These are phyloP conservation scores for Suhomyces kilbournensis DNA, from an alignment of 805 yeast genomes.

Conservation along the genomic window DNA sequence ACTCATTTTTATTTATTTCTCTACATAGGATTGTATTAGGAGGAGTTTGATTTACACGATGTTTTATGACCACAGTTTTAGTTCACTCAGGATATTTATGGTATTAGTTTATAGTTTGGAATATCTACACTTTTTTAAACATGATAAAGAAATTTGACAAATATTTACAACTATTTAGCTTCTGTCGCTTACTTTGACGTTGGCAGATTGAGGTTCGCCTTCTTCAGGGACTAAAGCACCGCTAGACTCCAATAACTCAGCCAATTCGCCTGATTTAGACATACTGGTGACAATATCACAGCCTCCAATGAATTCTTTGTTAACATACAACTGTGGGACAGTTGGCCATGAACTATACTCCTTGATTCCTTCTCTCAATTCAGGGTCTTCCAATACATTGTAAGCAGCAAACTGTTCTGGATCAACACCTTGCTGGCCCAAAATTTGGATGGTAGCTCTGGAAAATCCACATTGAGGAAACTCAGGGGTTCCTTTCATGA, in stretches of 20 bases:
- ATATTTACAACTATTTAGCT: constrained; percentile 9
- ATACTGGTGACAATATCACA: constrained; percentile 91
- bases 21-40: not conserved
- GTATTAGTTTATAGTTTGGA: not conserved
- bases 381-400: constrained; percentile 92
- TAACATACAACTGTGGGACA: constrained; percentile 90
- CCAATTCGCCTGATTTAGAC: constrained; percentile 89
- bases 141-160: not conserved
- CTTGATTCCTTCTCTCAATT: constrained; percentile 90
- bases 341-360: constrained; percentile 98
- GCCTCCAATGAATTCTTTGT: constrained; percentile 93
- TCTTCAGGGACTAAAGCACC: constrained; percentile 80
- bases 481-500: constrained; percentile 98
- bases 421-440: constrained; percentile 97
- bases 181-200: constrained; percentile 38
- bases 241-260: constrained; percentile 76
- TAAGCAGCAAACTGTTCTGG: constrained; percentile 96
- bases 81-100: not conserved
- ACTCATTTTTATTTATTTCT: not conserved
- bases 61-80: not conserved
- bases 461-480: constrained; percentile 98
- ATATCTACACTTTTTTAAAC: not conserved
- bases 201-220: constrained; percentile 37
- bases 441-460: constrained; percentile 85
- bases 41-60: not conserved